Percentiles rank a stretch among this genome's conserved stretches.
Evolutionary conservation across 208 protist species (phyloP).

Genomic region (Leishmania gerbilli): DNA sequence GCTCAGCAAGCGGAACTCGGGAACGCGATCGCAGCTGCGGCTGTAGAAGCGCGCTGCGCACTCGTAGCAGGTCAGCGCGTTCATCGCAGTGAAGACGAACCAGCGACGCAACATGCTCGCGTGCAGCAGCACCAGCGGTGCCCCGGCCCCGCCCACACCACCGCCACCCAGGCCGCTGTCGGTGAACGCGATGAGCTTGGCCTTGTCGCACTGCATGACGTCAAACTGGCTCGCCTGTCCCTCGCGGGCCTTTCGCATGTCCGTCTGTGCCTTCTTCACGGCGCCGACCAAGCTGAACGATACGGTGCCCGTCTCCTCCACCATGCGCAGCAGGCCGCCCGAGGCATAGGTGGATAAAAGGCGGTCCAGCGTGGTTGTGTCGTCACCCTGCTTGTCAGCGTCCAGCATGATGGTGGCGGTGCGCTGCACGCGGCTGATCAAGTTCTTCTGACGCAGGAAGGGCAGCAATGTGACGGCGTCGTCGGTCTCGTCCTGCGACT

Average conservation of each 20-base stretch:
- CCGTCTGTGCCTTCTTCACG: slow-evolving; percentile 64
- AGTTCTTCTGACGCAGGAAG: slow-evolving; percentile 64
- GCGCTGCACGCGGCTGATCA: slow-evolving; percentile 54
- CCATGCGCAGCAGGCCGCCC: slow-evolving; percentile 61
- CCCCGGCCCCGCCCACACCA: slow-evolving; percentile 13
- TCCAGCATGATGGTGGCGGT: slow-evolving; percentile 47
- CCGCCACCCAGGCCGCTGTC: slow-evolving; percentile 31
- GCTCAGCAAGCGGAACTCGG: slow-evolving; percentile 37
- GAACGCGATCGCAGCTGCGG: slow-evolving; percentile 58
- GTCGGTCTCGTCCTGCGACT: slow-evolving; percentile 56
- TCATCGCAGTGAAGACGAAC: slow-evolving; percentile 89
- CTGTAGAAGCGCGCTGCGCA: slow-evolving; percentile 65
- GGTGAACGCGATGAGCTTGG: slow-evolving; percentile 34
- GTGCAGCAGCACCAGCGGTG: slow-evolving; percentile 53
- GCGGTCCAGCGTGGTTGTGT: slow-evolving; percentile 56
- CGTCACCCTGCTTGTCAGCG: slow-evolving; percentile 29
- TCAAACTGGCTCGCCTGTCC: slow-evolving; percentile 47
- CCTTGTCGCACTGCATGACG: slow-evolving; percentile 46
- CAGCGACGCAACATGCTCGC: slow-evolving; percentile 65
- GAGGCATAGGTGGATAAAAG: slow-evolving; percentile 62
- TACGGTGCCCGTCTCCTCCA: slow-evolving; percentile 74
- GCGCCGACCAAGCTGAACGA: slow-evolving; percentile 83
- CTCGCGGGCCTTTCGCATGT: slow-evolving; percentile 45
- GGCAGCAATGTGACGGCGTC: slow-evolving; percentile 62
- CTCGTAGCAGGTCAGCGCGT: slow-evolving; percentile 85